phyloP scores from a whole-genome alignment of 305 asterid genomes.

The Rubia tinctorum region DNA sequence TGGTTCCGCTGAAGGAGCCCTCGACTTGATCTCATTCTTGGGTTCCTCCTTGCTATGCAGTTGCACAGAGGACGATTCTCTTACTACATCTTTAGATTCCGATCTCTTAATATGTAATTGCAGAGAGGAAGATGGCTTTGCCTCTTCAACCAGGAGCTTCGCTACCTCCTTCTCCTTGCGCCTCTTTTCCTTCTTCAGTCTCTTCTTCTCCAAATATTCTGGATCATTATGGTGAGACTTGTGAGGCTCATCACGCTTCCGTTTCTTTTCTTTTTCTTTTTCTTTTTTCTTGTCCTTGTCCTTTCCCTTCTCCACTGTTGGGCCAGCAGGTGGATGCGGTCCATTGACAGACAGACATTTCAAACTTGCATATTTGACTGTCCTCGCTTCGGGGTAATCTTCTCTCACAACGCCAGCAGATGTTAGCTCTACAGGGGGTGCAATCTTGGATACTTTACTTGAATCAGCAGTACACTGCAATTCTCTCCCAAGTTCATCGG shows the following conservation, averaged over 20 bases:
- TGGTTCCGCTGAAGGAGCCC: conserved; percentile 25
- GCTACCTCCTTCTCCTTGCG: conserved; percentile 84
- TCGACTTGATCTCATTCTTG: conserved; percentile 32
- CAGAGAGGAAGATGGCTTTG: conserved; percentile 26
- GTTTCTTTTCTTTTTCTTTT: conserved; percentile 57
- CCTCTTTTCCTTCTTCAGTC: conserved; percentile 83
- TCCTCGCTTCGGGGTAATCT: conserved; percentile 29
- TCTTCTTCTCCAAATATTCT: conserved; percentile 55
- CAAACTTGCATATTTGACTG: conserved; percentile 38
- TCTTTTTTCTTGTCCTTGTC: conserved; percentile 24
- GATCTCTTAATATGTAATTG: conserved; percentile 28
- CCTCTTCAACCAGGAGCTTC: conserved; percentile 43
- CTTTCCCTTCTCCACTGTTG: conserved; percentile 17
- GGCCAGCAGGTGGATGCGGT: conserved; percentile 17
- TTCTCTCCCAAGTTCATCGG: conserved; percentile 61
- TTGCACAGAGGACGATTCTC: conserved; percentile 22
- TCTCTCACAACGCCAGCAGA: conserved; percentile 28
- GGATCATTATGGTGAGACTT: conserved; percentile 42
- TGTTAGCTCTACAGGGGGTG: conserved; percentile 28
- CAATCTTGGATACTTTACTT: conserved; percentile 48
- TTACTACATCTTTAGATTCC: conserved; percentile 18
- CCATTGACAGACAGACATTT: conserved; percentile 27
- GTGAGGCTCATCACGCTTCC: conserved; percentile 11
- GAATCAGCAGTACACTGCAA: conserved; percentile 97
- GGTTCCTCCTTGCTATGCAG: conserved; percentile 25